phyloP scores from a whole-genome alignment of 768 basidiomycete genomes.

The Sutorius australiensis region DNA sequence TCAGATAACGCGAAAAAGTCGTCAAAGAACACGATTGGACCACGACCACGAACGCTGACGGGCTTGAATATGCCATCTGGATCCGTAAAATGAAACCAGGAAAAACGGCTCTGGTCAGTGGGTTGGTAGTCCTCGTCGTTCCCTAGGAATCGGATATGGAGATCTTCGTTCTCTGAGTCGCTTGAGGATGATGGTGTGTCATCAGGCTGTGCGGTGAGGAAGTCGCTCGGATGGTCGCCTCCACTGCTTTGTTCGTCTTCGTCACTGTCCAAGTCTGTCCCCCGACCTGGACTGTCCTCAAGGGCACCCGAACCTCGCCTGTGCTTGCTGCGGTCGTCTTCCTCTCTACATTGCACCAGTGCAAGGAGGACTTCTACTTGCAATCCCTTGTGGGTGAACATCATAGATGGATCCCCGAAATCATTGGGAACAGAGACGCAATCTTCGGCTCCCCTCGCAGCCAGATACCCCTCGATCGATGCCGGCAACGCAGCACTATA shows the following conservation, averaged over 20 bases:
- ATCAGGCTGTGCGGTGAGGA: neutral
- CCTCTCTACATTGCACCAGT: conserved; percentile 2
- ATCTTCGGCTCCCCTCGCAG: neutral
- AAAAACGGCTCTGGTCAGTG: neutral
- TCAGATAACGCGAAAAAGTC: neutral
- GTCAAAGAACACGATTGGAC: neutral
- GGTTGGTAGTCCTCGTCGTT: conserved; percentile 1
- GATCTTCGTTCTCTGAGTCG: neutral
- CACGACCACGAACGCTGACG: conserved; percentile 1
- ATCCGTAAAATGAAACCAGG: conserved; percentile 7
- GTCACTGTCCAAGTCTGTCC: neutral
- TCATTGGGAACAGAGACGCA: neutral
- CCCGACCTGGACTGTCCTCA: neutral
- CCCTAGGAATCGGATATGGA: neutral
- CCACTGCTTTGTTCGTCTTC: neutral
- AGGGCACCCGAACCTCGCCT: neutral
- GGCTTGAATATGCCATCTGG: neutral
- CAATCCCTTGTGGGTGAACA: conserved; percentile 6
- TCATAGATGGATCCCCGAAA: conserved; percentile 6
- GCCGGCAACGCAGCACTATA: conserved; percentile 5
- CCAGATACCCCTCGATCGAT: conserved; percentile 9
- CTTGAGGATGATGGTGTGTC: neutral
- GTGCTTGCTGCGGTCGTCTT: neutral
- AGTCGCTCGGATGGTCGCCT: neutral
- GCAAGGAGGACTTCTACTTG: conserved; percentile 6